These are phyloP conservation scores for Podospora conica DNA, from an alignment of 495 filamentous ascomycete species.

Conservation along the genomic window DNA sequence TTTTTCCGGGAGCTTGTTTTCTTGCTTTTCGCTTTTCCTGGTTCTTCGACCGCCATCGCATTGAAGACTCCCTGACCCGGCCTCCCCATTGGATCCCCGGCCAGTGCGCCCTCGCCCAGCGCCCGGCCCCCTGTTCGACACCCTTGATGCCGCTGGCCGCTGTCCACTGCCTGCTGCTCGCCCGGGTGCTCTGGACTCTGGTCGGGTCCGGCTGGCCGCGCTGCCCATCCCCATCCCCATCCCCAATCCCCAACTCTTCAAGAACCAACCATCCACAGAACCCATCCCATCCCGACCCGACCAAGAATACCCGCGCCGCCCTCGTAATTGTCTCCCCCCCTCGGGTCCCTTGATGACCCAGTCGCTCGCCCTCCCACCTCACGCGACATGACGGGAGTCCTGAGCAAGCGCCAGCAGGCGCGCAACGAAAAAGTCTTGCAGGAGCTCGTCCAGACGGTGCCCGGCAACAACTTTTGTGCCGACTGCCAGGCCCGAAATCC, in stretches of 20 bases:
- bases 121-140: constrained; percentile 4
- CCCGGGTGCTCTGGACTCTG: not conserved
- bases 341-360: not conserved
- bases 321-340: not conserved
- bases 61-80: constrained; percentile 5
- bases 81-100: not conserved
- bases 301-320: constrained; percentile 1
- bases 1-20: not conserved
- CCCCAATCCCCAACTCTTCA: not conserved
- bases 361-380: not conserved
- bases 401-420: constrained; percentile 91
- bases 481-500: constrained; percentile 90
- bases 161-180: too few species aligned
- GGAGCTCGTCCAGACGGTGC: constrained; percentile 78
- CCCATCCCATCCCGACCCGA: not conserved
- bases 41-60: not conserved
- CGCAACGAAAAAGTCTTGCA: constrained; percentile 91
- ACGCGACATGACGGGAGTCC: constrained; percentile 42
- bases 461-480: constrained; percentile 91
- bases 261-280: constrained; percentile 6
- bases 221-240: too few species aligned
- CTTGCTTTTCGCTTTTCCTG: constrained; percentile 2
- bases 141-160: not conserved
- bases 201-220: too few species aligned
- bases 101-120: not conserved